Evolutionary conservation across 257 asterid genomes (phyloP), one percentile per base, ranked within the genome.

Genomic region (Solanum infundibuliforme): DNA sequence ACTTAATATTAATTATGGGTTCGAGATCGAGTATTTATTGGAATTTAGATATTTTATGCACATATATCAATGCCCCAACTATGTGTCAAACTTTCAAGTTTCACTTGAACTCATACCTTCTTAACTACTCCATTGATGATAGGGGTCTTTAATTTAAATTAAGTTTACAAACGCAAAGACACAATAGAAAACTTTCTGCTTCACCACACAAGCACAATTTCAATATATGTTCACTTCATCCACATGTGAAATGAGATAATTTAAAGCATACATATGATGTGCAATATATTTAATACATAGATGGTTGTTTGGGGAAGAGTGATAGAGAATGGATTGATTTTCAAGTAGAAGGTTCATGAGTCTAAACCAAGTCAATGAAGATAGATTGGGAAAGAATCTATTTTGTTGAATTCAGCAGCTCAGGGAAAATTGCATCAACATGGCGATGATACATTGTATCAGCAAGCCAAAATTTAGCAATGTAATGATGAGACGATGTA

Each of bases 391-490:
- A 83, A 66, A 10, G 35, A 32, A 11, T 46, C 79, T 85, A 85
- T 52, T 85, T 85, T 36, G 81, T 4, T 65, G 75, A 25, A 36
- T 21, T 66, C 7, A 65, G 87, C 43, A 91, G 89, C 88, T 91
- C 87, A 0, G 94, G 93, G 73, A 88, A 89, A 36, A 92, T 75
- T 74, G 93, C 89, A 46, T 96, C 99, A 62, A 93, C 52, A 38
- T 55, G 87, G 84, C 86, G 76, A 89, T 91, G 95, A 90, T 93
- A 88, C 81, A 83, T 29, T 9, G 91, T 88, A 87, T 94, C 94
- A 48, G 85, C 89, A 27, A 8, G 89, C 99, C 99, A 96, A 75
- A 93, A 93, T 77, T 90, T 86, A 21, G 91, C 89, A 29, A 96
- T 92, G 85, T 92, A 89, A 82, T 85, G 90, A 87, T 91, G 93